A percentile compares a stretch with the other conserved stretches of the same genome.
Conservation (phyloP, 306 rosid species). For the Rosa chinensis region DNA sequence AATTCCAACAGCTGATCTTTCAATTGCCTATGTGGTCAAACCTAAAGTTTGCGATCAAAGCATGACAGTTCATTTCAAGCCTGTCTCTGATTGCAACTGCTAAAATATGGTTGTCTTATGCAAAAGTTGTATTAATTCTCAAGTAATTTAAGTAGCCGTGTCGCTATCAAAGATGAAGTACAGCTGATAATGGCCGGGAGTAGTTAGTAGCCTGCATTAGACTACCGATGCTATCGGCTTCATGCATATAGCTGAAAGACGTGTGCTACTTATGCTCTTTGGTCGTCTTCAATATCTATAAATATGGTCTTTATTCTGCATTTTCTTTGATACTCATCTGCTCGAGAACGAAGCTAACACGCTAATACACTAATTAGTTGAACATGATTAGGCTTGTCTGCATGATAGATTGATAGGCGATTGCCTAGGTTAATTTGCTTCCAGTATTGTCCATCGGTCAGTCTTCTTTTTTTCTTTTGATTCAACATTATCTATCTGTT, state of each 20-base stretch:
- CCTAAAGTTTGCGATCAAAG: background rate
- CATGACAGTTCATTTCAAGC: constrained; percentile 2
- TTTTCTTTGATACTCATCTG: constrained; percentile 13
- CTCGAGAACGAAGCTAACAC: background rate
- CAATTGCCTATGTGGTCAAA: background rate
- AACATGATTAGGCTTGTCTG: constrained; percentile 15
- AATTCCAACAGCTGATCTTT: no score
- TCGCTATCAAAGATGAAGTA: constrained; percentile 14
- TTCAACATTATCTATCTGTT: background rate
- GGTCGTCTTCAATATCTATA: constrained; percentile 9
- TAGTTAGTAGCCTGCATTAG: constrained; percentile 14
- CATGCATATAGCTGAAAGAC: constrained; percentile 5
- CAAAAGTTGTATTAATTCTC: background rate
- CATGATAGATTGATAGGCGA: constrained; percentile 17
- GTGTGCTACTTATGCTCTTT: constrained; percentile 14
- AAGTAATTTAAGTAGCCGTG: background rate
- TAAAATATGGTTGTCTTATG: background rate
- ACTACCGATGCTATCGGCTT: background rate
- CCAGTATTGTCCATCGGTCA: constrained; percentile 11
- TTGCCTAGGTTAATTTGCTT: background rate
- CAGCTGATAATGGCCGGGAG: constrained; percentile 29
- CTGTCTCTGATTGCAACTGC: background rate
- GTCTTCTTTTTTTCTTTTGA: constrained; percentile 1
- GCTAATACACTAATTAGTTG: background rate
- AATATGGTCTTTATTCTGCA: background rate